These are phyloP conservation scores for Bipolaris sorokiniana DNA, from an alignment of 2,329 filamentous ascomycete genomes.

Conservation along the genomic window DNA sequence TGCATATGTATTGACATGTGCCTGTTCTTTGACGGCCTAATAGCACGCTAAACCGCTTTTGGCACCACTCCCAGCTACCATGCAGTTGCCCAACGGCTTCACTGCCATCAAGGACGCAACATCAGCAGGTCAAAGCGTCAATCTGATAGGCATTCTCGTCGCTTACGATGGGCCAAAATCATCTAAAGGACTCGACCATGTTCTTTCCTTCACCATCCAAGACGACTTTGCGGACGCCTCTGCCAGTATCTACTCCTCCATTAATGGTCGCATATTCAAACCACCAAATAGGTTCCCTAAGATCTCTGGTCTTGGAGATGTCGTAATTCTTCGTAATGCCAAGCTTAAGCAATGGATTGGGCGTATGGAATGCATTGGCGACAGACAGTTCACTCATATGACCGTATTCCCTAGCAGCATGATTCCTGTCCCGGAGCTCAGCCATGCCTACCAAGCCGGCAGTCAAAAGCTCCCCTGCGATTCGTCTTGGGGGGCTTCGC, in stretches of 20 bases:
- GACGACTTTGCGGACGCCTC: constrained; percentile 41
- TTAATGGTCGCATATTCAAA: constrained; percentile 36
- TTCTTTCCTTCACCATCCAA: constrained; percentile 47
- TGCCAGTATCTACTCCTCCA: constrained; percentile 23
- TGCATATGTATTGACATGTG: not conserved
- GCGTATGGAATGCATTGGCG: constrained; percentile 19
- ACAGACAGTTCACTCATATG: not conserved
- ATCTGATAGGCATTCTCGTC: constrained; percentile 73
- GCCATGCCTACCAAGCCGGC: constrained; percentile 27
- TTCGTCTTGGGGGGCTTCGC: constrained; percentile 1
- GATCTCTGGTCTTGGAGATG: constrained; percentile 61
- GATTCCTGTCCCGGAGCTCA: constrained; percentile 29
- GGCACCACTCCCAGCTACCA: constrained; percentile 6
- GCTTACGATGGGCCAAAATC: constrained; percentile 63
- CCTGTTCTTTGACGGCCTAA: constrained; percentile 4
- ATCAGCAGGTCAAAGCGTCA: constrained; percentile 50
- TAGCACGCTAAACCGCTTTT: constrained; percentile 26
- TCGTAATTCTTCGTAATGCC: constrained; percentile 64
- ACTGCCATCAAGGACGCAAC: constrained; percentile 51
- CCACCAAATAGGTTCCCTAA: constrained; percentile 49
- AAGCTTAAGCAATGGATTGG: constrained; percentile 25
- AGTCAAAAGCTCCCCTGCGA: constrained; percentile 19
- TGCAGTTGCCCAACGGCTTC: constrained; percentile 49
- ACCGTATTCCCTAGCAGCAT: constrained; percentile 27
- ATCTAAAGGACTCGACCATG: constrained; percentile 61